Conservation (phyloP, 352 stramenopile species). For the Phytopythium sindhum region DNA sequence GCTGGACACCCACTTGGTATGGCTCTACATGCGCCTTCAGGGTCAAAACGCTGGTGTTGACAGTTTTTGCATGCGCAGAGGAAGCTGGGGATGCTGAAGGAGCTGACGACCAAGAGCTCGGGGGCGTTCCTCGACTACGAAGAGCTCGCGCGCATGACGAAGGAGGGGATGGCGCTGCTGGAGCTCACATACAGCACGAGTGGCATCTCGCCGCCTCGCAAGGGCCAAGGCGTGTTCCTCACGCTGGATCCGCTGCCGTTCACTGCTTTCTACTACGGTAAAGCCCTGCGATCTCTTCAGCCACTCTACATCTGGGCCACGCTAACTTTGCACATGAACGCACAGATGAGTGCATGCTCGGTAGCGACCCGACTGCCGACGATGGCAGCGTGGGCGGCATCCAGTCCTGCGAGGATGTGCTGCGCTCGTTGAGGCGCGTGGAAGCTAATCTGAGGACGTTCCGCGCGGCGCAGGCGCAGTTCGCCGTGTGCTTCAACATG, state of each 20-base stretch:
- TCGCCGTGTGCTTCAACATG: conserved; percentile 41
- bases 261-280: conserved; percentile 48
- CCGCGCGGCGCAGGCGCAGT: conserved; percentile 39
- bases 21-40: not conserved
- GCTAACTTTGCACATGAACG: conserved; percentile 10
- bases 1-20: conserved; percentile 61
- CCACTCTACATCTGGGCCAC: conserved; percentile 5
- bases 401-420: conserved; percentile 25
- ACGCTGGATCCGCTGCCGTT: conserved; percentile 44
- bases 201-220: conserved; percentile 50
- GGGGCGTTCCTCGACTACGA: conserved; percentile 28
- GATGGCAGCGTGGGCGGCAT: not conserved
- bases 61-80: conserved; percentile 19
- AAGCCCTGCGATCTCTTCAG: not conserved
- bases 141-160: conserved; percentile 31
- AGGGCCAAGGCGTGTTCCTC: conserved; percentile 51
- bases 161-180: conserved; percentile 42
- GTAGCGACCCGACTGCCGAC: conserved; percentile 7
- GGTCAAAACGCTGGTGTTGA: not conserved
- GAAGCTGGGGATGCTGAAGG: conserved; percentile 72
- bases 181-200: conserved; percentile 57
- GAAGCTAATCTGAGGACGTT: conserved; percentile 52
- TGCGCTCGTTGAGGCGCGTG: conserved; percentile 41
- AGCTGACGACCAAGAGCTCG: conserved; percentile 43
- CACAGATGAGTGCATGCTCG: conserved; percentile 17